Base-by-base conservation (phyloP, 768 basidiomycete species). In the Suillus bovinus region DNA sequence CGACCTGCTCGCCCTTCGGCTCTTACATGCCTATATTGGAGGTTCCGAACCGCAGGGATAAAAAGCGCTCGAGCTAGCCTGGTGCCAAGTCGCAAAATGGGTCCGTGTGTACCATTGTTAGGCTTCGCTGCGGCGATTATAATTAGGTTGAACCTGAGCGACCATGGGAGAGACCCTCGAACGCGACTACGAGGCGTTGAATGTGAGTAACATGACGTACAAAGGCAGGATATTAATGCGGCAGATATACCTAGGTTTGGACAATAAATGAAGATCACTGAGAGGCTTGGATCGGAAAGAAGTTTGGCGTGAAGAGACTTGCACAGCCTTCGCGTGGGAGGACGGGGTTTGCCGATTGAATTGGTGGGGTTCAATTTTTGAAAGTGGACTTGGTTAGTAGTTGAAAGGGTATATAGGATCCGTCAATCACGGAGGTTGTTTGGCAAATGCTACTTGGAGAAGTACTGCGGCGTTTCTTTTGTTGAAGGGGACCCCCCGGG, bases 211-310 rank as follows among this genome's bases (percentile, higher is more conserved):
- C 3, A 2, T 53, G 56, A 58, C 53, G 44, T 63, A 63, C 60
- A 31, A 27, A 33, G 11, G 54, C 22, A 38, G 54, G 54, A 42
- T 20, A 55, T 62, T 14, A 68, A 60, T 50, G 69, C 66, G 75
- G 58, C 82, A 78, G 27, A 81, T 71, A 70, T 80, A 82, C 52
- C 82, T 61, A 22, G 78, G 78, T 41, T n/a, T 38, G 24, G 55
- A 78, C 80, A 65, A 58, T 29, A 55, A n/a, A 57, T 58, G 59
- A 60, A 56, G 53, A 60, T 60, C 52, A 55, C 38, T 5, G 33
- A 49, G 47, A 34, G 59, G 49, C 53, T 60, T 60, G 49, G 34
- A 60, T 54, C 59, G 59, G 59, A 60, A 27, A 52, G 59, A 52
- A 69, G 72, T 69, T 67, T 63, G 67, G 66, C 64, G 68, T 59